These are phyloP conservation scores for Podaxis sp. DNA, from an alignment of 768 basidiomycete species.

Conservation along the genomic window DNA sequence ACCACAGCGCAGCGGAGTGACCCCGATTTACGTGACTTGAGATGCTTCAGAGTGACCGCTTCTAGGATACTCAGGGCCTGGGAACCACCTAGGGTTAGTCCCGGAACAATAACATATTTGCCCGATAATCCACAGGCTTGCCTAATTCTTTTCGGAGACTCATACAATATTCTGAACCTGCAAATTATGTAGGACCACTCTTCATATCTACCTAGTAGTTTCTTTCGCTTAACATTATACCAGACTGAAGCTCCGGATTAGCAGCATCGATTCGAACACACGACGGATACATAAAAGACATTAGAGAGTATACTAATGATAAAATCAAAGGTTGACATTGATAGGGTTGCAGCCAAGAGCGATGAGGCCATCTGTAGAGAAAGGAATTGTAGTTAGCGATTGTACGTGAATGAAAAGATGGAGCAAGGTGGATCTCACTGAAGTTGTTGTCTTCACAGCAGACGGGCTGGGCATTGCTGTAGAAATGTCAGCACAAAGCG, in stretches of 20 bases:
- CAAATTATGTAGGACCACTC: too few relatives aligned
- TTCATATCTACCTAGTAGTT: too few relatives aligned
- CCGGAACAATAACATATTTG: too few relatives aligned
- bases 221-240: too few relatives aligned
- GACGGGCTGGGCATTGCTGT: conserved; percentile 25
- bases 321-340: conserved; percentile 20
- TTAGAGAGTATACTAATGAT: background rate
- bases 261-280: too few relatives aligned
- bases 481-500: background rate
- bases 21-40: background rate
- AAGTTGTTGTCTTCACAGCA: conserved; percentile 26
- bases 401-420: background rate
- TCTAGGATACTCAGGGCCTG: too few relatives aligned
- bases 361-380: background rate
- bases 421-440: conserved; percentile 13
- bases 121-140: too few relatives aligned
- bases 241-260: too few relatives aligned
- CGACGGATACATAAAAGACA: too few relatives aligned
- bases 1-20: background rate
- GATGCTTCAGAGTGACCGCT: background rate
- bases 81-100: too few relatives aligned
- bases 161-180: too few relatives aligned
- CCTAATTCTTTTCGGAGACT: too few relatives aligned
- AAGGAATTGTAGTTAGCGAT: background rate
- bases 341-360: conserved; percentile 17